Conservation (phyloP, 2,329 filamentous ascomycete species). For the Coleophoma cylindrospora region DNA sequence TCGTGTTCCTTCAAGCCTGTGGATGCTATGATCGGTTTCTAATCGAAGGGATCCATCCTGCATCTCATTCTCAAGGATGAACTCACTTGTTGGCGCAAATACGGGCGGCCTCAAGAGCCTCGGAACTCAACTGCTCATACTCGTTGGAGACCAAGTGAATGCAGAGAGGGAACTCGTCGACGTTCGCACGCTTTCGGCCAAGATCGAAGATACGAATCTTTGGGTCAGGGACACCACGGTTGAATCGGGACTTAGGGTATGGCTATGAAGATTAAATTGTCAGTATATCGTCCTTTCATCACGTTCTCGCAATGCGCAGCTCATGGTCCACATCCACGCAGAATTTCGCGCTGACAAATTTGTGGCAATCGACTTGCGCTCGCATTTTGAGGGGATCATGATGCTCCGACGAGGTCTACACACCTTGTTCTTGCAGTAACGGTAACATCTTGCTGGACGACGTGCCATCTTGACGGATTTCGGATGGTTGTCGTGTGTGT, state of each 20-base stretch:
- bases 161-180: slow-evolving; percentile 99
- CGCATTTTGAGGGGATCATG: background rate
- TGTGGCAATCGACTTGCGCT: slow-evolving; percentile 5
- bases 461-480: slow-evolving; percentile 92
- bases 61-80: slow-evolving; percentile 1
- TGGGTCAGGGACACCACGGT: slow-evolving; percentile 90
- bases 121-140: slow-evolving; percentile 99
- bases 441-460: slow-evolving; percentile 98
- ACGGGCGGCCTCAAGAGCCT: slow-evolving; percentile 98
- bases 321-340: background rate
- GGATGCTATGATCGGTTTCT: too few species aligned
- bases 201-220: slow-evolving; percentile 98
- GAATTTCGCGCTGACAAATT: background rate
- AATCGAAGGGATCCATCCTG: background rate
- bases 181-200: slow-evolving; percentile 95
- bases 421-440: slow-evolving; percentile 99
- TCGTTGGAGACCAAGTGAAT: slow-evolving; percentile 99
- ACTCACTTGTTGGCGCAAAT: slow-evolving; percentile 98
- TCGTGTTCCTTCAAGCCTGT: background rate
- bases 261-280: slow-evolving; percentile 47
- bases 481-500: slow-evolving; percentile 30
- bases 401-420: slow-evolving; percentile 31
- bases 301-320: background rate
- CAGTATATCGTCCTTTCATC: slow-evolving; percentile 7
- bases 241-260: slow-evolving; percentile 99